Base-by-base conservation (phyloP, 225 moss, liverwort and hornwort genomes). In the Sphagnum tenellum region DNA sequence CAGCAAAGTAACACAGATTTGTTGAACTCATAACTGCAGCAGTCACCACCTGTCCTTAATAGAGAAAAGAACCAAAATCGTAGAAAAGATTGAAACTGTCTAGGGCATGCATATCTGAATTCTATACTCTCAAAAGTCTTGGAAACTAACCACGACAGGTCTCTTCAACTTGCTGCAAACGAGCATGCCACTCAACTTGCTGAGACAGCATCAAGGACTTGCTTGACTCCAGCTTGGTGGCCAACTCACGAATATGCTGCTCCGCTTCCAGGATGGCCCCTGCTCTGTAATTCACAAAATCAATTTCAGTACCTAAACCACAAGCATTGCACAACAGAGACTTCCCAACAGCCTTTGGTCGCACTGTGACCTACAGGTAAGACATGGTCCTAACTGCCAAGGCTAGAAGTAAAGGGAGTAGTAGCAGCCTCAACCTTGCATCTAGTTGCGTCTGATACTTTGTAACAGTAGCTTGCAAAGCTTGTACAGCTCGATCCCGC, bases 401-500 rank as follows among this genome's bases (percentile, higher is more conserved):
- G 29, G 1, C 29, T 29, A 29, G 29, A 56, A n/a, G 9, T 60
- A n/a, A 60, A 60, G 14, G 45, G 6, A 60, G 12, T 5, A 60
- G 59, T 13, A 60, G 45, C n/a, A n/a, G 12, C 59, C 7, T 13
- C 7, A 0, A 78, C 81, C 81, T 80, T 48, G 82, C 83, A 71
- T 90, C 79, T 54, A 96, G 80, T 61, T 89, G 86, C 65, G 72
- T 80, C 72, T 90, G 80, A 63, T 85, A 96, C n/a, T 89, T 87
- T 57, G 75, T 72, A 49, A 82, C 76, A 65, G 75, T 80, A 57
- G 71, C 73, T 64, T 89, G 80, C 61, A 96, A 73, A 9, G 75
- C 82, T 77, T 89, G 87, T 67, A 77, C 53, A 60, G 77, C 88
- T 67, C 66, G 76, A 71, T 92, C 96, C 70, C 80, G 85, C 66